These are phyloP conservation scores for Canavalia ensiformis DNA, from an alignment of 306 rosid species.

Conservation along the genomic window DNA sequence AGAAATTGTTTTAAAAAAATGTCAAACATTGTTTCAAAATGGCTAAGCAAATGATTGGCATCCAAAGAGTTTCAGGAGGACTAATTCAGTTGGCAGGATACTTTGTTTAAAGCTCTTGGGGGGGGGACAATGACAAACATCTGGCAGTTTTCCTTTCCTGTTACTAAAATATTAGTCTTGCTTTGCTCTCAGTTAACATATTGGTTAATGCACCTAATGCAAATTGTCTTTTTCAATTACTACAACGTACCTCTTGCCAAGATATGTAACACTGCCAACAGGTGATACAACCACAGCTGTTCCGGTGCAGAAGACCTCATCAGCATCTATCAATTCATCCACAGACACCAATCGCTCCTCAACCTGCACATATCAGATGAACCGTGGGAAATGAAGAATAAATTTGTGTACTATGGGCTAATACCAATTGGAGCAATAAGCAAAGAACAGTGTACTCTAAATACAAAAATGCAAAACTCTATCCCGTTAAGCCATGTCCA, in stretches of 20 bases:
- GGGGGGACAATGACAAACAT: neutral
- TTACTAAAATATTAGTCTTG: neutral
- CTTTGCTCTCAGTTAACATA: slow-evolving; percentile 31
- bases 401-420: slow-evolving; percentile 10
- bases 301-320: slow-evolving; percentile 96
- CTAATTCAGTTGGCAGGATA: neutral
- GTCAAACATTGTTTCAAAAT: slow-evolving; percentile 30
- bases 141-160: neutral
- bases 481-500: neutral
- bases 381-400: slow-evolving; percentile 6
- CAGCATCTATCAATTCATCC: slow-evolving; percentile 92
- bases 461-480: slow-evolving; percentile 13
- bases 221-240: slow-evolving; percentile 13
- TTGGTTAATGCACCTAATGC: slow-evolving; percentile 38
- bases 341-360: slow-evolving; percentile 91
- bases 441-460: neutral
- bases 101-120: neutral
- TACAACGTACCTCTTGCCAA: slow-evolving; percentile 66
- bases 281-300: slow-evolving; percentile 99
- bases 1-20: slow-evolving; percentile 8
- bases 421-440: slow-evolving; percentile 19
- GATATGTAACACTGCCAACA: slow-evolving; percentile 91
- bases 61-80: neutral
- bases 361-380: slow-evolving; percentile 67
- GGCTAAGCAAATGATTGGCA: slow-evolving; percentile 3